A percentile compares a stretch with the other conserved stretches of the same genome.
These are phyloP conservation scores for Trichosporon ovoides DNA, from an alignment of 1,284 basidiomycete species.

Conservation along the genomic window DNA sequence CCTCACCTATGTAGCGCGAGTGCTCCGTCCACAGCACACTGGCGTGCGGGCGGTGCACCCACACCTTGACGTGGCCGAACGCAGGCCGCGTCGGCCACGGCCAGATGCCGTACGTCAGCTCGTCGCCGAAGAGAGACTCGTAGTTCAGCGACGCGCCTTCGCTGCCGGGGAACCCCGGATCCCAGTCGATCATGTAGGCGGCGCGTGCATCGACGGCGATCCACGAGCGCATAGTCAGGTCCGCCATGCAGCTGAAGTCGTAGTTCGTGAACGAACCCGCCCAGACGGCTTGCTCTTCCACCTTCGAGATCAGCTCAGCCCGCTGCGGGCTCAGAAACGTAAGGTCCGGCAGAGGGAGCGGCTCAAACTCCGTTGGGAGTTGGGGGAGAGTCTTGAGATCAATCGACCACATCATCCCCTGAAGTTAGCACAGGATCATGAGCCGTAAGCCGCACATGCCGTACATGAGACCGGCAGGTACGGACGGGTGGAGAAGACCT, in stretches of 20 bases:
- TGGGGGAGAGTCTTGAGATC: not conserved
- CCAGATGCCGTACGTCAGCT: not conserved
- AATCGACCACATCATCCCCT: not conserved
- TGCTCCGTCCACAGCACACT: not conserved
- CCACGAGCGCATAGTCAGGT: not conserved
- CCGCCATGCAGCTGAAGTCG: not conserved
- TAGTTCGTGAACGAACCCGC: not conserved
- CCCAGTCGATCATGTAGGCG: not conserved
- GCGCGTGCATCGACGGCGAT: not conserved
- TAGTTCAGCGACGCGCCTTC: not conserved
- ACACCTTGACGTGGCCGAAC: not conserved
- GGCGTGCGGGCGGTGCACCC: not conserved
- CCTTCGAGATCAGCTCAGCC: not conserved
- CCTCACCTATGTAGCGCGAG: not conserved
- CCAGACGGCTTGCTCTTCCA: not conserved
- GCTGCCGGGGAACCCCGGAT: not conserved
- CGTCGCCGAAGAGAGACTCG: not conserved
- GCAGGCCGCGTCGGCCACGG: not conserved
- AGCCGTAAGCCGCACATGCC: too few species aligned
- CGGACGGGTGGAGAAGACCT: not conserved
- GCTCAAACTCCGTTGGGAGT: not conserved
- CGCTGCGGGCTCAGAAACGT: not conserved
- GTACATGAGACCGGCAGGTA: too few species aligned
- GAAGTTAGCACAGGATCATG: not conserved
- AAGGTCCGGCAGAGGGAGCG: not conserved